Evolutionary conservation across 306 rosid species (phyloP), one percentile per base, ranked within the genome.

Genomic region (Lithocarpus polystachyus): DNA sequence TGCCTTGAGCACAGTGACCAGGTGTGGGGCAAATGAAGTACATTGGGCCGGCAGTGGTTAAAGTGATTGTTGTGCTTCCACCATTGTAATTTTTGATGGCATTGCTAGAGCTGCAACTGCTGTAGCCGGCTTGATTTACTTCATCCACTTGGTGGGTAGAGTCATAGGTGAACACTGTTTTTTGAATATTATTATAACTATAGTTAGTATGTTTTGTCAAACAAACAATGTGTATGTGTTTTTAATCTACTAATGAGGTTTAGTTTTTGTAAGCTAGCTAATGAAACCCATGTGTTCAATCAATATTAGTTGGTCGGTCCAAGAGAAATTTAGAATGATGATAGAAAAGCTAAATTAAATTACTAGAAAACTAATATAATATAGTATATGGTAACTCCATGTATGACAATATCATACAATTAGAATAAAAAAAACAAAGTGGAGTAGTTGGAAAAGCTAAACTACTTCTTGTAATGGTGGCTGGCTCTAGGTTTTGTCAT

Each of bases 81-180:
- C 23, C 90, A 0, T 0, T 0, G 22, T 89, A 37, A 29, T 48
- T 54, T 2, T 62, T 37, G 17, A 88, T 28, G 33, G 71, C 0
- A 1, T 81, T 84, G 86, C 79, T 70, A 33, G 92, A 51, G 56
- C 73, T 80, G 79, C 98, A 93, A 5, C 79, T 2, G 2, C 0
- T 65, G 82, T 89, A 89, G 77, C 3, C 79, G 4, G 12, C 68
- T 71, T 75, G 17, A 33, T 4, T 57, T 48, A 93, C 93, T 35
- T 8, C 79, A 68, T 82, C 86, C 62, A 93, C 84, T 53, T 6
- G 2, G 70, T 93, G 98, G 82, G 0, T 56, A 0, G 67, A 2
- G 7, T 1, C 84, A 33, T 89, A 93, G 6, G 31, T 85, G 87
- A 93, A 93, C 83, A 88, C 98, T 93, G 48, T 75, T 69, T 75